Base-by-base conservation (phyloP, 2,329 filamentous ascomycete species). In the Xylaria sp. region DNA sequence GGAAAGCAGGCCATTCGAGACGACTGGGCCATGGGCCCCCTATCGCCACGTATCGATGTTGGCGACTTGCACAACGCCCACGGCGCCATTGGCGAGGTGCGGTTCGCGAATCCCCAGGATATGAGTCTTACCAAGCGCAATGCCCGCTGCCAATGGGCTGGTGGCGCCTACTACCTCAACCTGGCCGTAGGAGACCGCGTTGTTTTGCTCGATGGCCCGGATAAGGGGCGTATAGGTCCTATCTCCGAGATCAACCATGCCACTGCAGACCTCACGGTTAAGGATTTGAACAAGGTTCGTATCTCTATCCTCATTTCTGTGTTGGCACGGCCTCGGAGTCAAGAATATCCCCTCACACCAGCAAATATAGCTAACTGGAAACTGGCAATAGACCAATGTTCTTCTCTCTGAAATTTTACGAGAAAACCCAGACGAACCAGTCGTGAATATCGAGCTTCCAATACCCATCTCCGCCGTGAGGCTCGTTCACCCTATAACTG, bases 151-250 rank as follows among this genome's bases (percentile, higher is more conserved):
- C 73, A 76, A 61, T 89, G 87, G 87, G 84, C 85, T n/a, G 85
- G 87, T 50, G 84, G 83, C 39, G 71, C 79, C 36, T 82, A 82
- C 71, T 85, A 85, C 77, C 82, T 92, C 68, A 90, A 89, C 71
- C 81, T 94, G 65, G 86, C 84, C 27, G 76, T 81, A 3, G 89
- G 90, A 6, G 96, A 98, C 79, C 87, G 96, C 66, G 94, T 97
- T 36, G 92, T 95, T 60, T 81, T 98, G 65, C 81, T 93, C 61
- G 88, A 90, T 67, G 94, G 95, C 9, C 86, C 85, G 39, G 92
- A 96, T 75, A 91, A 90, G 81, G 94, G 94, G 74, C 92, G 90
- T 81, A 96, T 99, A 79, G 92, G 92, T 57, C 81, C 82, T n/a
- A 87, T 98, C 50, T 79, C 77, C 66, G 78, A 82, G 1, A 82